Conservation (phyloP, 2,329 filamentous ascomycete genomes). For the Monosporascus cannonballus region DNA sequence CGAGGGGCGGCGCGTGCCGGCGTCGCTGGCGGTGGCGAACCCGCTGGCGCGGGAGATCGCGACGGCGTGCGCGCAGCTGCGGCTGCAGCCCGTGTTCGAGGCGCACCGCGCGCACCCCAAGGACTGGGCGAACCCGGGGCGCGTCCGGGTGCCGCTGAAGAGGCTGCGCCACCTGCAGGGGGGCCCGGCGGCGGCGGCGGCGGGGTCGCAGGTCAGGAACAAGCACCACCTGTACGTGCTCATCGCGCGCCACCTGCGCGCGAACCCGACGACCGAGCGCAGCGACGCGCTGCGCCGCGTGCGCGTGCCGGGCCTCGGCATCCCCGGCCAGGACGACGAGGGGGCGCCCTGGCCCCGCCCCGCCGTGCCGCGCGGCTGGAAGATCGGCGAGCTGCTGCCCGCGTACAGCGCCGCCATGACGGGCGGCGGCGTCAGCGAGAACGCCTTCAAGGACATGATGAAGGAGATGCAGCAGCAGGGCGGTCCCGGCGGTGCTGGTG, state of each 20-base stretch:
- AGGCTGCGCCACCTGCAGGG: slow-evolving; percentile 17
- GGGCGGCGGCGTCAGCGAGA: slow-evolving; percentile 89
- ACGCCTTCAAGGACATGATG: slow-evolving; percentile 96
- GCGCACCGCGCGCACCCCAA: slow-evolving; percentile 89
- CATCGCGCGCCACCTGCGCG: slow-evolving; percentile 68
- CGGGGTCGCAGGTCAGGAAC: slow-evolving; percentile 49
- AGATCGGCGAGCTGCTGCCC: slow-evolving; percentile 77
- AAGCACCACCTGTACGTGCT: slow-evolving; percentile 86
- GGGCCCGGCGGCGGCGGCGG: no score
- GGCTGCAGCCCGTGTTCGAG: slow-evolving; percentile 73
- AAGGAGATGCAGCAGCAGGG: slow-evolving; percentile 67
- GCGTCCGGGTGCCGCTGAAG: slow-evolving; percentile 76
- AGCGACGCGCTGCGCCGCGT: slow-evolving; percentile 61
- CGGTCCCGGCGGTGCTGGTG: slow-evolving; percentile 29
- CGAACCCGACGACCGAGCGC: slow-evolving; percentile 70
- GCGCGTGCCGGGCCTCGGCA: slow-evolving; percentile 63
- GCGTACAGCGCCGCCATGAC: slow-evolving; percentile 85
- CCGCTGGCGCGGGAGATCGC: slow-evolving; percentile 87
- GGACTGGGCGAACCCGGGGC: slow-evolving; percentile 95
- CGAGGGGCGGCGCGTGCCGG: slow-evolving; percentile 73
- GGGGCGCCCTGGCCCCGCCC: slow-evolving; percentile 65
- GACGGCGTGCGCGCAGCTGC: slow-evolving; percentile 70
- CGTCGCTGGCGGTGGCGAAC: slow-evolving; percentile 68
- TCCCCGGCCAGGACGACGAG: slow-evolving; percentile 55
- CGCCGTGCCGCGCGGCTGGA: slow-evolving; percentile 81